Evolutionary conservation across 768 basidiomycete species (phyloP).

Genomic region (Leccinum broughii): DNA sequence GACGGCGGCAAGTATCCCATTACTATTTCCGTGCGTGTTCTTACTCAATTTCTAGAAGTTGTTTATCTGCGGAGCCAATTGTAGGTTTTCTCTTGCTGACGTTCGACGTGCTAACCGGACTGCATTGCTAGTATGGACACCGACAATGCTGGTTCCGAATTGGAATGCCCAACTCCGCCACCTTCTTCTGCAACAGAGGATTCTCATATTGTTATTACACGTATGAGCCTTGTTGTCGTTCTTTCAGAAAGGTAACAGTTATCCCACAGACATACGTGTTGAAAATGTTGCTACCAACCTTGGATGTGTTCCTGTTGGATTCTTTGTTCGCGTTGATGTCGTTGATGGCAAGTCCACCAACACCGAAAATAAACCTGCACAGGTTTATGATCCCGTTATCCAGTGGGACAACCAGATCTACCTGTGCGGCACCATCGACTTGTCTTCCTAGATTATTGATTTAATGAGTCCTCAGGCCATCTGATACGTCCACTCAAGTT

Average conservation of each 20-base stretch:
- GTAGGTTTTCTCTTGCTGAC: not conserved
- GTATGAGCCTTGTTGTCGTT: not conserved
- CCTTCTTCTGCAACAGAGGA: not conserved
- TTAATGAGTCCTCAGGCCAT: not conserved
- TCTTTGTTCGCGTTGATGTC: slow-evolving; percentile 15
- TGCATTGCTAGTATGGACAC: not conserved
- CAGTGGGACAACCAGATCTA: slow-evolving; percentile 13
- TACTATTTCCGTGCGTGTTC: not conserved
- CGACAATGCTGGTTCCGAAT: not conserved
- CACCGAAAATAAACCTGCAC: slow-evolving; percentile 7
- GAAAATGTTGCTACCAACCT: slow-evolving; percentile 7
- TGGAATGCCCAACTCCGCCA: not conserved
- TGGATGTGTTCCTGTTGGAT: slow-evolving; percentile 17
- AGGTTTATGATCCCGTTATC: slow-evolving; percentile 3
- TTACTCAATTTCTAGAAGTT: not conserved
- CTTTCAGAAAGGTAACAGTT: not conserved
- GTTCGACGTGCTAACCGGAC: not conserved
- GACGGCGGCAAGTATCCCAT: not conserved
- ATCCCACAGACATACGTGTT: slow-evolving; percentile 13
- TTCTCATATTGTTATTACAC: slow-evolving; percentile 6
- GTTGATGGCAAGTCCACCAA: not conserved
- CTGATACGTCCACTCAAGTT: not conserved
- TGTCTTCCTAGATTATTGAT: not conserved
- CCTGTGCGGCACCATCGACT: not conserved
- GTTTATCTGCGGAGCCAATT: slow-evolving; percentile 3